Percentiles rank a stretch among this genome's conserved stretches.
These are phyloP conservation scores for Capsella bursapastoris DNA, from an alignment of 345 rosid genomes.

Conservation along the genomic window DNA sequence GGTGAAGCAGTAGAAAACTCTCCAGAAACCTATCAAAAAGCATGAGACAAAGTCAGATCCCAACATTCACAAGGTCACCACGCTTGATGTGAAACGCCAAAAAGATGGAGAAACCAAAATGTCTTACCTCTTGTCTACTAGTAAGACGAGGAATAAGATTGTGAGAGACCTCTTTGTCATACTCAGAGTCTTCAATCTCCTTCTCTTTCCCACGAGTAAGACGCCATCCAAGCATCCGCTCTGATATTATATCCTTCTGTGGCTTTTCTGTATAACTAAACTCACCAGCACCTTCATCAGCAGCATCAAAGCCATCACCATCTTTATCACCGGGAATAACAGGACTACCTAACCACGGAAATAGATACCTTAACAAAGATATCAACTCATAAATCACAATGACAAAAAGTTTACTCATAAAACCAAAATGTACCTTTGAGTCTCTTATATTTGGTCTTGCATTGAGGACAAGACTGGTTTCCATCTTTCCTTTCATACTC, in stretches of 20 bases:
- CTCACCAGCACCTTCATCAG: slow-evolving; percentile 48
- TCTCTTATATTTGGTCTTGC: slow-evolving; percentile 85
- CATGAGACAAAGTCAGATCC: not conserved
- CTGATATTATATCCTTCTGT: slow-evolving; percentile 70
- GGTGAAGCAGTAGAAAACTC: slow-evolving; percentile 92
- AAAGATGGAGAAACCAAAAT: not conserved
- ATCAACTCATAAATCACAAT: not conserved
- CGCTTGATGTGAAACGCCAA: not conserved
- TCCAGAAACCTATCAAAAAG: slow-evolving; percentile 66
- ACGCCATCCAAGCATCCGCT: slow-evolving; percentile 87
- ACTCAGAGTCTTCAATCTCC: slow-evolving; percentile 64
- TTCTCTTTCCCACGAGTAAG: slow-evolving; percentile 69
- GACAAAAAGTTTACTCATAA: not conserved
- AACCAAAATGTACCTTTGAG: slow-evolving; percentile 55
- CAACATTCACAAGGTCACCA: slow-evolving; percentile 17
- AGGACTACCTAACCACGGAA: slow-evolving; percentile 69
- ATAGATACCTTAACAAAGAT: not conserved
- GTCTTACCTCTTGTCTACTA: slow-evolving; percentile 71
- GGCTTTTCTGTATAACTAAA: slow-evolving; percentile 43
- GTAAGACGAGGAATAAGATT: slow-evolving; percentile 78
- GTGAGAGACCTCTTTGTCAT: slow-evolving; percentile 84
- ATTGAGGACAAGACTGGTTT: slow-evolving; percentile 83
- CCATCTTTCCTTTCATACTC: slow-evolving; percentile 87
- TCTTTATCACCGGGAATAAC: slow-evolving; percentile 77
- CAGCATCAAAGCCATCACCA: slow-evolving; percentile 53